Evolutionary conservation across 352 stramenopile species (phyloP).

Genomic region (Blastocystis sp.): DNA sequence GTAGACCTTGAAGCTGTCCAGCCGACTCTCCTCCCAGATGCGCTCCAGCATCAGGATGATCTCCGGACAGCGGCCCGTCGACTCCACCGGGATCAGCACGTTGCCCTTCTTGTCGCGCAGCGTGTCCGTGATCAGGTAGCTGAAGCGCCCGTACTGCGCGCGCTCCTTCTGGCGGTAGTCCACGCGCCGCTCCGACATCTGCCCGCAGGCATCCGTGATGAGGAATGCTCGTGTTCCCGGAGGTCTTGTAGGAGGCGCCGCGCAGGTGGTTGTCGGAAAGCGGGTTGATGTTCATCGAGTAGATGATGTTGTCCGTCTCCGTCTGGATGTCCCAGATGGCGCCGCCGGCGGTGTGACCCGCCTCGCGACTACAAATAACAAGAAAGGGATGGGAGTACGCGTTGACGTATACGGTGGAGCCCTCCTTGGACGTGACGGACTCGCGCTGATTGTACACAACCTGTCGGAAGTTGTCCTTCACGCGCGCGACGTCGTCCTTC

Average conservation of each 20-base stretch:
- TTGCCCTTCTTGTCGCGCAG: conserved; percentile 61
- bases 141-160: conserved; percentile 55
- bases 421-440: conserved; percentile 43
- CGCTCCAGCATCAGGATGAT: conserved; percentile 66
- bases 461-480: conserved; percentile 71
- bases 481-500: conserved; percentile 71
- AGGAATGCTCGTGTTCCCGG: conserved; percentile 42
- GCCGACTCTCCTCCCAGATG: conserved; percentile 40
- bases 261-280: conserved; percentile 41
- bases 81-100: conserved; percentile 69
- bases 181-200: conserved; percentile 14
- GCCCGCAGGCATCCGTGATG: conserved; percentile 61
- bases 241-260: conserved; percentile 16
- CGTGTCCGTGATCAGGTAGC: conserved; percentile 54
- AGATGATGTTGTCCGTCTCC: conserved; percentile 66
- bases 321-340: conserved; percentile 69
- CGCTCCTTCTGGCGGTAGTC: conserved; percentile 56
- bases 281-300: conserved; percentile 69
- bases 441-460: conserved; percentile 73
- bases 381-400: conserved; percentile 1
- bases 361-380: conserved; percentile 32
- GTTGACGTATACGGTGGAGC: conserved; percentile 48
- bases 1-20: conserved; percentile 56
- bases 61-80: conserved; percentile 64
- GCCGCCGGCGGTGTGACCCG: conserved; percentile 64